Evolutionary conservation across 257 asterid genomes (phyloP).

Genomic region (Solanum medicagineum): DNA sequence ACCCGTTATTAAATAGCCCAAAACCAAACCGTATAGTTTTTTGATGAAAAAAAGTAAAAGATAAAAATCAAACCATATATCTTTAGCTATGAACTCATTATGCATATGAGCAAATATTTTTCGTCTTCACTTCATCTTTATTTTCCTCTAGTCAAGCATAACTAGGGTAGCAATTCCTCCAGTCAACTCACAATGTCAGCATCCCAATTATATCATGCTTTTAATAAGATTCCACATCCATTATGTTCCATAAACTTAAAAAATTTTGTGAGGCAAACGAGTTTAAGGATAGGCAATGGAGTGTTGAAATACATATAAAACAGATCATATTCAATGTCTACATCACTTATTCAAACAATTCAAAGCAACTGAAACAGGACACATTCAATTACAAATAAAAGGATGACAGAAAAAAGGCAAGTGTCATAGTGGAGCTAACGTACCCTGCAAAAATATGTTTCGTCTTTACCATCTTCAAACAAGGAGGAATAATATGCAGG

Average conservation of each 20-base stretch:
- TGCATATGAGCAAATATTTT: background rate
- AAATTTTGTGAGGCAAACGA: background rate
- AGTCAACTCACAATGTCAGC: background rate
- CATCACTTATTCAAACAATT: background rate
- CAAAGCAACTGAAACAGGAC: background rate
- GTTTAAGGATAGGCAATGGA: background rate
- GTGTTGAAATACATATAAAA: background rate
- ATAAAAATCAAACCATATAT: background rate
- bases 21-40: background rate
- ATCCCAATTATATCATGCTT: background rate
- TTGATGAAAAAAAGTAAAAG: background rate
- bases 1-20: background rate
- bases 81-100: background rate
- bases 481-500: slow-evolving; percentile 76
- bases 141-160: background rate
- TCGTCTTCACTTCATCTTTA: background rate
- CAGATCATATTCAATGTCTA: background rate
- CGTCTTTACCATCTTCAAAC: slow-evolving; percentile 61
- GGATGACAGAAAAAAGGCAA: background rate
- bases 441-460: slow-evolving; percentile 36
- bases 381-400: background rate
- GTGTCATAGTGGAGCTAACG: slow-evolving; percentile 1
- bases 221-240: background rate
- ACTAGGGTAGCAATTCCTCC: background rate
- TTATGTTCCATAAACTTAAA: background rate